Base-by-base conservation (phyloP, 768 basidiomycete species). In the Macrolepiota fuliginosa region DNA sequence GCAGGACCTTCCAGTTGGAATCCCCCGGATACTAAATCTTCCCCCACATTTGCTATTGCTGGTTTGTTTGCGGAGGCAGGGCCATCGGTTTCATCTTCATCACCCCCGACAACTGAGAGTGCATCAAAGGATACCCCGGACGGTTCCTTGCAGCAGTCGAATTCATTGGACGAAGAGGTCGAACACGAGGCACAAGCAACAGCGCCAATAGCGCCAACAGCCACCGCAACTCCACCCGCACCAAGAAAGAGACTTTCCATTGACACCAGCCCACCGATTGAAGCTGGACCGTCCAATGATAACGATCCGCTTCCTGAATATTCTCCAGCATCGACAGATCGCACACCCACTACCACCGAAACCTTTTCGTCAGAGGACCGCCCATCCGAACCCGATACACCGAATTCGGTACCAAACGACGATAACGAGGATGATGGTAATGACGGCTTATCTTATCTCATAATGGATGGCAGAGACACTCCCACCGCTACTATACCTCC, bases 381-480 rank as follows among this genome's bases (percentile, higher is more conserved):
- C n/a, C 40, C 42, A 35, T 24, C 52, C 32, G 59, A 53, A 25
- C 52, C 52, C n/a, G 27, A 12, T 11, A 32, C 11, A 11, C 9
- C 53, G 25, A 36, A 22, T 40, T 29, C 17, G n/a, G 50, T 15
- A 19, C 12, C 54, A 37, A 11, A 13, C 40, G 35, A 17, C 19
- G 13, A 54, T 40, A n/a, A 54, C 11, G 53, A 54, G 1, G 46
- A 45, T 27, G 32, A 37, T 39, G 59, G 46, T 9, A 19, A 15
- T 19, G 60, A 61, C 2, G 45, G 19, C n/a, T n/a, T 61, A 9
- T 45, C 60, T 17, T 55, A 61, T 46, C 59, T 61, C 40, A 54
- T 40, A 47, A 24, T 19, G 6, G 42, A 39, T 17, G 46, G 35
- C 11, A 47, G 45, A 12, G 35, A 40, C 19, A 54, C 37, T 4